Conservation (phyloP, 495 filamentous ascomycete species). For the Pseudomonodictys pantanalensis region DNA sequence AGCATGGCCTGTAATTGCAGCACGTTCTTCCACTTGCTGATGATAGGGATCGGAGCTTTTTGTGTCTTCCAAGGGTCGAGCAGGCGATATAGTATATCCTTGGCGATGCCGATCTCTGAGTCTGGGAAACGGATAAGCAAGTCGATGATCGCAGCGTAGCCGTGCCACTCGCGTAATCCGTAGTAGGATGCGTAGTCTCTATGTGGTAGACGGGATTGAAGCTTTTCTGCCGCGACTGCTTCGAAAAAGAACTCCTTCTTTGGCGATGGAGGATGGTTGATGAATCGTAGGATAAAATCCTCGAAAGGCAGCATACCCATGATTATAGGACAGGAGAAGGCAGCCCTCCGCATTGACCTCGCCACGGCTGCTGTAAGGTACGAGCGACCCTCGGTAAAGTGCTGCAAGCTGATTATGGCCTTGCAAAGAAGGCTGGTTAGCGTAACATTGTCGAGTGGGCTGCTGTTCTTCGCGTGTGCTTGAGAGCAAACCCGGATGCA, state of each 20-base stretch:
- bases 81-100: conserved; percentile 37
- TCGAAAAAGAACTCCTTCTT: conserved; percentile 44
- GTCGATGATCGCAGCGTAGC: conserved; percentile 47
- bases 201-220: conserved; percentile 26
- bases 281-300: conserved; percentile 34
- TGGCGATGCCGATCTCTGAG: conserved; percentile 22
- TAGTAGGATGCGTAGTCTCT: conserved; percentile 44
- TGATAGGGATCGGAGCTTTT: conserved; percentile 40
- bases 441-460: background rate
- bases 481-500: conserved; percentile 19
- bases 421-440: conserved; percentile 10
- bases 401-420: conserved; percentile 25
- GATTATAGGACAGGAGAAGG: conserved; percentile 15
- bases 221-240: conserved; percentile 28
- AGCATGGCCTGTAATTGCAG: conserved; percentile 48
- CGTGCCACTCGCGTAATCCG: conserved; percentile 38
- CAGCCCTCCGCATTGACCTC: conserved; percentile 31
- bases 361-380: conserved; percentile 37
- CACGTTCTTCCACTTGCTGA: conserved; percentile 47
- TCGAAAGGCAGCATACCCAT: conserved; percentile 28
- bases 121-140: conserved; percentile 41
- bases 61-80: conserved; percentile 44
- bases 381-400: conserved; percentile 28
- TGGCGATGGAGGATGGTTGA: conserved; percentile 36
- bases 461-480: background rate